Base-by-base conservation (phyloP, 345 rosid species). In the Eucalyptus erythrocorys region DNA sequence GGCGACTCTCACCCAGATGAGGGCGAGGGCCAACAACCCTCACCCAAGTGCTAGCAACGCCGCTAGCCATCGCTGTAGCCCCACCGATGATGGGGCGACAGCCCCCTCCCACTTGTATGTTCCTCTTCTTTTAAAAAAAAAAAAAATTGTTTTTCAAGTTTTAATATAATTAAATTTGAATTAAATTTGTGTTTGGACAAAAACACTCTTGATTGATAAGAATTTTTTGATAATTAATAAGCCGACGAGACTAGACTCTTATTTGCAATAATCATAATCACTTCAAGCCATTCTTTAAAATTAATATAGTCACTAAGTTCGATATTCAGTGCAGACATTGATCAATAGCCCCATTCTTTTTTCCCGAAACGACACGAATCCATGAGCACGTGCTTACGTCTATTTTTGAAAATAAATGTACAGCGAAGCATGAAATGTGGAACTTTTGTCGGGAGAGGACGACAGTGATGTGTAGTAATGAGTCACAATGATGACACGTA, bases 251-350 rank as follows among this genome's bases (percentile, higher is more conserved):
- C 26, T 51, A 51, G 57, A 10, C 26, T 10, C 57, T 51, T 51
- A 51, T 21, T 51, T 51, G 3, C 57, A 51, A 51, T 51, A 51
- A 5, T 1, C 8, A 51, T 51, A 51, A 51, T 51, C 26, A 51
- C 10, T 51, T 51, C 57, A 51, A 51, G 10, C 24, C 57, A 4
- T 51, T 51, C 10, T 19, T 51, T 8, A 10, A 51, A 1, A 51
- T 19, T 51, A 17, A 50, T 50, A 7, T 2, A 50, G 93, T 97
- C 87, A 95, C 99, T 13, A 95, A 97, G 30, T 55, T 55, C 61
- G 13, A 55, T 55, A 55, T 24, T 55, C 61, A 55, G 3, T 55
- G 61, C 13, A 0, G 13, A 30, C 61, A 55, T 55, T 55, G 12
- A 24, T 9, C 30, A 55, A 22, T 10, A 55, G 30, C 61, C 13